Conservation (phyloP, 2,329 filamentous ascomycete genomes). For the Harringtonia aguacate region DNA sequence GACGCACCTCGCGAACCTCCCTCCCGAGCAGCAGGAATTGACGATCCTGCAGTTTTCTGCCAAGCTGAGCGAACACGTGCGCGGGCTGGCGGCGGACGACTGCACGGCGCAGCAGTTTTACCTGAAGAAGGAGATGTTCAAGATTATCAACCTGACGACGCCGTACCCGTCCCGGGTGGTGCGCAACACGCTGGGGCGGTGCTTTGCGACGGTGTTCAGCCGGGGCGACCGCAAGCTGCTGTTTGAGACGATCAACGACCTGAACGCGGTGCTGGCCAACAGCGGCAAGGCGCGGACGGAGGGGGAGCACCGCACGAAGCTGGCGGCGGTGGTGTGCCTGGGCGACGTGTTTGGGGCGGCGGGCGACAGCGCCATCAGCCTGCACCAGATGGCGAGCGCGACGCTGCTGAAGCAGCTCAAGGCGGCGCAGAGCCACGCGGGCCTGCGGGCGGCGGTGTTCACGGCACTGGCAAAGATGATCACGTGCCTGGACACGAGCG, state of each 20-base stretch:
- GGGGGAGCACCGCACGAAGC: slow-evolving; percentile 45
- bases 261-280: slow-evolving; percentile 54
- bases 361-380: slow-evolving; percentile 80
- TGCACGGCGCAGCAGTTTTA: slow-evolving; percentile 83
- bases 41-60: slow-evolving; percentile 86
- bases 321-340: slow-evolving; percentile 78
- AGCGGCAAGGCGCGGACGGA: slow-evolving; percentile 56
- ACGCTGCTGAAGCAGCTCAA: slow-evolving; percentile 73
- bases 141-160: slow-evolving; percentile 73
- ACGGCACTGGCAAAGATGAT: slow-evolving; percentile 65
- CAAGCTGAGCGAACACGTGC: slow-evolving; percentile 70
- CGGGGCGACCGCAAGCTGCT: slow-evolving; percentile 84
- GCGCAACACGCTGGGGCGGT: slow-evolving; percentile 77
- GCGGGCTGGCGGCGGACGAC: slow-evolving; percentile 62
- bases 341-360: slow-evolving; percentile 87
- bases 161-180: slow-evolving; percentile 81
- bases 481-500: slow-evolving; percentile 60
- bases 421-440: slow-evolving; percentile 66
- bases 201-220: slow-evolving; percentile 70
- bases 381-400: slow-evolving; percentile 65
- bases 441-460: slow-evolving; percentile 70
- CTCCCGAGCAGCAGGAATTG: slow-evolving; percentile 90
- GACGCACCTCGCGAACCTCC: slow-evolving; percentile 76
- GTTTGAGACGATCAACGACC: slow-evolving; percentile 89
- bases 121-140: slow-evolving; percentile 88